Evolutionary conservation across 371 early-diverging fungal genomes (phyloP), one percentile per base, ranked within the genome.

Genomic region (Capniomyces stellatus): DNA sequence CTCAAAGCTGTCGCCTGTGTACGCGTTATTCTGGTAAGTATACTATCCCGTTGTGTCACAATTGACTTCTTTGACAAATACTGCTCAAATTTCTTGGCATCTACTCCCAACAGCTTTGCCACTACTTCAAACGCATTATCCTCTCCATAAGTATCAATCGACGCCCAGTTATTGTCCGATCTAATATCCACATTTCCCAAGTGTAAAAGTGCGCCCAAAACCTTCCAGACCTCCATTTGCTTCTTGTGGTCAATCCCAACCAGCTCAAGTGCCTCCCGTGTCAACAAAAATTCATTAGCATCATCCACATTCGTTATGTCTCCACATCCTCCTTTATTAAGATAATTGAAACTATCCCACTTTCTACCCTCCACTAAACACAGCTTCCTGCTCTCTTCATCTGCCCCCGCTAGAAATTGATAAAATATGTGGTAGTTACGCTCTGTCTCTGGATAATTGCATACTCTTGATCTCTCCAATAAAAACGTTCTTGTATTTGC

Each of bases 401-500:
- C 83, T 8, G 83, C 83, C 49, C 90, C 93, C 1, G 85, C 79
- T 62, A 92, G 83, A 28, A 99, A 76, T 78, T 87, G 92, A 69
- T 99, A 98, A 68, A 99, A 98, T 54, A 99, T 89, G 69, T 99
- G 99, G 70, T 96, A 99, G 76, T 96, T 98, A 60, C 96, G 76
- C 69, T 99, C 98, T 0, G 75, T 71, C 35, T 77, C 75, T 2
- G 92, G 89, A 65, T 94, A 97, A 59, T 89, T 89, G 29, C 87
- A 81, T 47, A 99, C 75, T 61, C 99, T 82, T 24, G 95, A 92
- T 56, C 93, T 81, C 69, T 99, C 99, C 58, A 99, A 69, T n/a
- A 99, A 75, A 67, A 96, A 99, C 15, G 93, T 98, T 57, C 96
- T 76, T 64, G 98, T 97, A 56, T 75, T 78, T 10, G 96, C 98